Percentiles rank a stretch among this genome's conserved stretches.
Evolutionary conservation across 148 eudicot species (phyloP).

Genomic region (Fagopyrum homotropicum): DNA sequence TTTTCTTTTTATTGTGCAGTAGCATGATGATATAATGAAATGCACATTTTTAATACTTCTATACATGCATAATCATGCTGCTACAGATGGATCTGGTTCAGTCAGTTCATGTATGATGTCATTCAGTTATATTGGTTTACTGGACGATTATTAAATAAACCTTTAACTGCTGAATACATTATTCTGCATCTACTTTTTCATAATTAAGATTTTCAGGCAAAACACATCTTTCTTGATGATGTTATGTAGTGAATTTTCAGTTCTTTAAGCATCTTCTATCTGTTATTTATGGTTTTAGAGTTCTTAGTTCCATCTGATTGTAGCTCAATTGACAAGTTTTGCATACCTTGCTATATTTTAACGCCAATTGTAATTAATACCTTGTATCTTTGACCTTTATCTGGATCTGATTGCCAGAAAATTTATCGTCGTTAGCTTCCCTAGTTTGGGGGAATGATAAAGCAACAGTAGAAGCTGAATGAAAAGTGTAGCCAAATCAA

Average conservation of each 20-base stretch:
- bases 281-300: not conserved
- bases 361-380: not conserved
- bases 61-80: not conserved
- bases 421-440: not conserved
- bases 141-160: not conserved
- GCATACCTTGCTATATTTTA: not conserved
- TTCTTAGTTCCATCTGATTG: not conserved
- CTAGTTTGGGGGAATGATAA: not conserved
- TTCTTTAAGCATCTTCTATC: not conserved
- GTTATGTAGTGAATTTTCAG: not conserved
- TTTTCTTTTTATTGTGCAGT: not conserved
- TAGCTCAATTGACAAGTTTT: not conserved
- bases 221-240: not conserved
- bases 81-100: not conserved
- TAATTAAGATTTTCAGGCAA: not conserved
- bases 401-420: not conserved
- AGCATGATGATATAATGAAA: not conserved
- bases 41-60: not conserved
- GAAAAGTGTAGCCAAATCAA: not conserved
- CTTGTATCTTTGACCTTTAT: not conserved
- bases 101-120: not conserved
- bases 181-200: not conserved
- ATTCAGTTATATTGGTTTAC: not conserved
- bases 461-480: not conserved
- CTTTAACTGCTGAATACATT: not conserved